Conservation (phyloP, 768 basidiomycete species). For the Trametopsis cervina region DNA sequence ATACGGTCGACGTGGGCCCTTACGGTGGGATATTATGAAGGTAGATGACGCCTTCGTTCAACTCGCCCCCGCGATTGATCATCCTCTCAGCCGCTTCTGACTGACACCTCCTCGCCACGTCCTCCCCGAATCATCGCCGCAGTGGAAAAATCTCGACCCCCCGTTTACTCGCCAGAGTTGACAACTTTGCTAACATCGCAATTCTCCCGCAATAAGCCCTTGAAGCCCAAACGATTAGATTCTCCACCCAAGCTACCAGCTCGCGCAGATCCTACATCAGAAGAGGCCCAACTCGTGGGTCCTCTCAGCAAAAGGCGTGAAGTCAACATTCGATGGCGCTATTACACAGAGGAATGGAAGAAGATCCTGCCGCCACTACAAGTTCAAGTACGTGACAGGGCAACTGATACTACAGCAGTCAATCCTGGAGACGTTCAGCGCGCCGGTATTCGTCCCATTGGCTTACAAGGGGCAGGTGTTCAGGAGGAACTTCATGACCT, state of each 20-base stretch:
- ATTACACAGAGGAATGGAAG: constrained; percentile 45
- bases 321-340: constrained; percentile 66
- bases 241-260: constrained; percentile 49
- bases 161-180: constrained; percentile 58
- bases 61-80: constrained; percentile 7
- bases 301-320: constrained; percentile 68
- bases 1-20: constrained; percentile 69
- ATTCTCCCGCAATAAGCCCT: constrained; percentile 35
- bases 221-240: constrained; percentile 33
- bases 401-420: not conserved
- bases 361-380: constrained; percentile 59
- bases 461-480: constrained; percentile 36
- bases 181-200: constrained; percentile 51
- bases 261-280: constrained; percentile 49
- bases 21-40: constrained; percentile 62
- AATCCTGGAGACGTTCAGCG: constrained; percentile 13
- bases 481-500: constrained; percentile 41
- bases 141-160: constrained; percentile 52
- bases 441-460: constrained; percentile 29
- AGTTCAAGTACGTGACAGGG: constrained; percentile 24
- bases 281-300: constrained; percentile 54
- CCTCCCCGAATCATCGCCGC: constrained; percentile 45
- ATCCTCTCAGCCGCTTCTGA: constrained; percentile 44
- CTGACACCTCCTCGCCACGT: constrained; percentile 33
- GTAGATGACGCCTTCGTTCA: constrained; percentile 30